Percentiles rank a stretch among this genome's conserved stretches.
Conservation (phyloP, 2,329 filamentous ascomycete genomes). For the Exophiala sideris region DNA sequence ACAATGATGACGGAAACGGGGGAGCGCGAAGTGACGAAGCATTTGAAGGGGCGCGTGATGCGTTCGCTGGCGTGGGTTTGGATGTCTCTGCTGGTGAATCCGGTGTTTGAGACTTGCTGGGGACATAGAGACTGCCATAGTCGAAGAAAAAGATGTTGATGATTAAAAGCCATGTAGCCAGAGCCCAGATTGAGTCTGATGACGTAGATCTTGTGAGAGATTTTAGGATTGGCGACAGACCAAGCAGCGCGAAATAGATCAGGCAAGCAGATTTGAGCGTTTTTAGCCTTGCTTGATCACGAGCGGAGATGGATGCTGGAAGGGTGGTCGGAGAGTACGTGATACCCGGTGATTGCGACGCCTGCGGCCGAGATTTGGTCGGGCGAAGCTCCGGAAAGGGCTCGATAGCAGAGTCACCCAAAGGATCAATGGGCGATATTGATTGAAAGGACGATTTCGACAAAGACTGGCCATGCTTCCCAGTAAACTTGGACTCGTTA, state of each 20-base stretch:
- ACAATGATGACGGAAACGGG: constrained; percentile 63
- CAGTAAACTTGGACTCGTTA: constrained; percentile 22
- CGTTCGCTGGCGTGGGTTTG: constrained; percentile 4
- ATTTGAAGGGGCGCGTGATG: constrained; percentile 5
- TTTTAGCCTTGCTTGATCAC: constrained; percentile 63
- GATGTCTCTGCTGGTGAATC: constrained; percentile 4
- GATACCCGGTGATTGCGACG: constrained; percentile 29
- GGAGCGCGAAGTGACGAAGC: constrained; percentile 27
- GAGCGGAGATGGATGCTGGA: constrained; percentile 45
- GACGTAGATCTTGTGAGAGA: constrained; percentile 92
- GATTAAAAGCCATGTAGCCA: constrained; percentile 86
- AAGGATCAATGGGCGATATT: constrained; percentile 31
- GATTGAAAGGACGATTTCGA: constrained; percentile 58
- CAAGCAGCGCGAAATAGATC: constrained; percentile 88
- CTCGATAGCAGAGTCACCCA: constrained; percentile 23
- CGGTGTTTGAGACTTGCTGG: constrained; percentile 9
- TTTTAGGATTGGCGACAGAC: constrained; percentile 91
- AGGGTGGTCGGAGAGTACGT: constrained; percentile 34
- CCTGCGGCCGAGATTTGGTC: constrained; percentile 13
- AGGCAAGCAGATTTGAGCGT: constrained; percentile 90
- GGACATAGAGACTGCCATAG: constrained; percentile 63
- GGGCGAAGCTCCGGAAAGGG: constrained; percentile 38
- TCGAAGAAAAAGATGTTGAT: constrained; percentile 99
- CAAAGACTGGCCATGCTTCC: constrained; percentile 50
- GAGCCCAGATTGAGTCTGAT: constrained; percentile 93